These are phyloP conservation scores for Thymus mandschuricus DNA, from an alignment of 257 asterid genomes.

Conservation along the genomic window DNA sequence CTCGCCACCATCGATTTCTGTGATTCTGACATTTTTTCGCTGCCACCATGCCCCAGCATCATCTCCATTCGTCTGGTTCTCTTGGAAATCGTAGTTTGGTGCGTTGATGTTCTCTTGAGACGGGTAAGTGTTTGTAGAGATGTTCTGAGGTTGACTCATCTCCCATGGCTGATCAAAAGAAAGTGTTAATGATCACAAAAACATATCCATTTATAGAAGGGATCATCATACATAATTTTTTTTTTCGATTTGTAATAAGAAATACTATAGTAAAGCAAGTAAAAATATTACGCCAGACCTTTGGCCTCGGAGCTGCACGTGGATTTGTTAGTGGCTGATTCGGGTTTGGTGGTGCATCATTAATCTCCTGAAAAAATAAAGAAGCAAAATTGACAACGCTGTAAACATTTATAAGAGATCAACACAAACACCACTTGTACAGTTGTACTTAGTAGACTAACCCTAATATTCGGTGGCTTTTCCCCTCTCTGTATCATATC, in stretches of 20 bases:
- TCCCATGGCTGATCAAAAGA: slow-evolving; percentile 88
- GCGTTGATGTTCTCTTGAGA: slow-evolving; percentile 48
- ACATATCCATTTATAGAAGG: no score
- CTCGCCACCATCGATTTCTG: slow-evolving; percentile 61
- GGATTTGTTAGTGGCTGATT: slow-evolving; percentile 81
- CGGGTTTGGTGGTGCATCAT: slow-evolving; percentile 95
- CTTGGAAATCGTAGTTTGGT: slow-evolving; percentile 38
- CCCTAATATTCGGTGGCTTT: slow-evolving; percentile 87
- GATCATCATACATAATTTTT: background rate
- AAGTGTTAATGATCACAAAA: background rate
- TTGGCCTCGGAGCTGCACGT: slow-evolving; percentile 68
- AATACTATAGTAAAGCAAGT: background rate
- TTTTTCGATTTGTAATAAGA: background rate
- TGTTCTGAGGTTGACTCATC: slow-evolving; percentile 55
- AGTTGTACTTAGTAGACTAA: slow-evolving; percentile 36
- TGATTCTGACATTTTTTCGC: slow-evolving; percentile 56
- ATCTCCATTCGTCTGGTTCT: slow-evolving; percentile 54
- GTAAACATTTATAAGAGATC: slow-evolving; percentile 6
- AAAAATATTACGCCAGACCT: slow-evolving; percentile 52
- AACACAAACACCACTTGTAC: slow-evolving; percentile 22
- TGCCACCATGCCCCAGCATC: slow-evolving; percentile 64
- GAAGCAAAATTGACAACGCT: slow-evolving; percentile 23
- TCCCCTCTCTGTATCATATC: slow-evolving; percentile 95
- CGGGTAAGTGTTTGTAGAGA: slow-evolving; percentile 43
- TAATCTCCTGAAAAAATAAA: slow-evolving; percentile 65